These are phyloP conservation scores for Rhizopus sp. DNA, from an alignment of 371 early-diverging fungal species.

Conservation along the genomic window DNA sequence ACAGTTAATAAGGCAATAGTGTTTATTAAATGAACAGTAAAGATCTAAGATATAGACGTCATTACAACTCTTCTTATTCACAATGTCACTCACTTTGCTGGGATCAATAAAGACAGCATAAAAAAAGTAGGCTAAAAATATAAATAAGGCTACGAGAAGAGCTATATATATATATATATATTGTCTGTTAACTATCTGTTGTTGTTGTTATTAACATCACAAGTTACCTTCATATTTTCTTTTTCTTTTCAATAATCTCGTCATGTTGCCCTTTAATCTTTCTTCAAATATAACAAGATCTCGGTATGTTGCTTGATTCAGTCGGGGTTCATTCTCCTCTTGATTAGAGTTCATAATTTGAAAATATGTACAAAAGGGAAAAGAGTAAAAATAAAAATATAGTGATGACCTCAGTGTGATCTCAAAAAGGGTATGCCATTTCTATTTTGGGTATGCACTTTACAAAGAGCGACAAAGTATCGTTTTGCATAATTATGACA, in stretches of 20 bases:
- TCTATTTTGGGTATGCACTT: neutral
- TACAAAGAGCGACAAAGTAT: neutral
- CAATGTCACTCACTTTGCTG: conserved; percentile 37
- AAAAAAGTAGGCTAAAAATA: conserved; percentile 43
- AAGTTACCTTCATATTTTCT: conserved; percentile 70
- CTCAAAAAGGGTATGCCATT: neutral
- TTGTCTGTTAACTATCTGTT: no score
- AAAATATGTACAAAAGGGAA: neutral
- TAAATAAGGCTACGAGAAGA: conserved; percentile 32
- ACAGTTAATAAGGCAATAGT: conserved; percentile 35
- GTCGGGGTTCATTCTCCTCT: conserved; percentile 6
- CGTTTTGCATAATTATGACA: conserved; percentile 3
- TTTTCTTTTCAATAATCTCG: conserved; percentile 53
- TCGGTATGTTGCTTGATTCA: conserved; percentile 54
- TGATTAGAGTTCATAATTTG: neutral
- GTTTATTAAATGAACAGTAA: conserved; percentile 36
- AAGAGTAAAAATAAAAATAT: neutral
- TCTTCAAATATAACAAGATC: conserved; percentile 75
- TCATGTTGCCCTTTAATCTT: conserved; percentile 62
- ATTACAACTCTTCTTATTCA: neutral
- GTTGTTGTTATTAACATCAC: neutral
- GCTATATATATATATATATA: conserved; percentile 20
- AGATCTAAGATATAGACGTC: conserved; percentile 21
- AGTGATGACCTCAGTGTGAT: conserved; percentile 3
- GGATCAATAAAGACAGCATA: conserved; percentile 56